phyloP scores from a whole-genome alignment of 306 rosid species.

The Medicago arabica region DNA sequence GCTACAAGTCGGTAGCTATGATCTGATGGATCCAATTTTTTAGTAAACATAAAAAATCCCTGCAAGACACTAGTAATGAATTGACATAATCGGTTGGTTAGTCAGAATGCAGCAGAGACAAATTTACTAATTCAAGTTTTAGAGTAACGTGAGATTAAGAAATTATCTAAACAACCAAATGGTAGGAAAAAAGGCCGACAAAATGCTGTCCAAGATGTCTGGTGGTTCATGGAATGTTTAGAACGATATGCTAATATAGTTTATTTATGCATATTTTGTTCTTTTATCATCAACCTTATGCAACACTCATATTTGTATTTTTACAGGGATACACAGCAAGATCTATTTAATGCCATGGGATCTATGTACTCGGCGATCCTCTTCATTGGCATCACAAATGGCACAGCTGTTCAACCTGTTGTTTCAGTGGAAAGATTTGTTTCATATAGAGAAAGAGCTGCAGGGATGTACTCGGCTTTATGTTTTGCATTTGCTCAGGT shows the following conservation, averaged over 20 bases:
- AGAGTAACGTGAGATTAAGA: background rate
- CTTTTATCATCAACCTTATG: constrained; percentile 34
- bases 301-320: constrained; percentile 13
- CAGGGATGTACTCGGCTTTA: constrained; percentile 94
- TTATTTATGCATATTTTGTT: constrained; percentile 14
- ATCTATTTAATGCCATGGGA: constrained; percentile 95
- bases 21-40: constrained; percentile 12
- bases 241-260: constrained; percentile 28
- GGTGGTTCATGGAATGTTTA: constrained; percentile 9
- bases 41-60: constrained; percentile 18
- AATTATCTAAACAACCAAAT: background rate
- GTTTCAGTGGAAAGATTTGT: constrained; percentile 94
- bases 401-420: constrained; percentile 94
- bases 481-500: constrained; percentile 99
- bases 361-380: constrained; percentile 88
- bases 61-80: constrained; percentile 12
- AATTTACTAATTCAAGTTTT: constrained; percentile 25
- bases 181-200: background rate
- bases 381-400: constrained; percentile 91
- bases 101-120: constrained; percentile 6
- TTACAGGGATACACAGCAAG: constrained; percentile 82
- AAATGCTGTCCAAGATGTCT: constrained; percentile 29
- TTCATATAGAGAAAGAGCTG: constrained; percentile 94
- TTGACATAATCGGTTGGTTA: constrained; percentile 27
- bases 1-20: constrained; percentile 11